Conservation (phyloP, 208 protist genomes). For the Wallacemonas sp. region DNA sequence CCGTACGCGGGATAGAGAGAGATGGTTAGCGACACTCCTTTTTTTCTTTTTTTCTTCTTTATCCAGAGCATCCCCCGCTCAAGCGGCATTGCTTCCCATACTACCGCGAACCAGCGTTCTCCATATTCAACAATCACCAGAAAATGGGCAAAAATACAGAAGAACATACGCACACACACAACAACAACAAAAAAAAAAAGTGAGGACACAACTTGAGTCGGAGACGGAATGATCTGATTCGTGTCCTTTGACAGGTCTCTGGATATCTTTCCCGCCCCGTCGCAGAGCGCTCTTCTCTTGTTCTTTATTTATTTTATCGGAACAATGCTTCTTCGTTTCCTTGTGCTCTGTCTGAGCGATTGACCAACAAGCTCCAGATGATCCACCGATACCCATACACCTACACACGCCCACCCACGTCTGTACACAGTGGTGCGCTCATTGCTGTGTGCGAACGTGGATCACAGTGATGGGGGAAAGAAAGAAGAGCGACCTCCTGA, state of each 20-base stretch:
- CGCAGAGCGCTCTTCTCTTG: slow-evolving; percentile 6
- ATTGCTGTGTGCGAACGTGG: too few relatives aligned
- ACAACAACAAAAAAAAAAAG: slow-evolving; percentile 7
- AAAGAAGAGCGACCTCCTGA: too few relatives aligned
- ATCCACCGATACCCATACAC: neutral
- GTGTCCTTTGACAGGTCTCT: too few relatives aligned
- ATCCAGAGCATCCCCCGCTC: neutral
- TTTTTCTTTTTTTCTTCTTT: slow-evolving; percentile 11
- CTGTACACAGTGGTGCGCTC: too few relatives aligned
- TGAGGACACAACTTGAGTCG: slow-evolving; percentile 9
- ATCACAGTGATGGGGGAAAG: too few relatives aligned
- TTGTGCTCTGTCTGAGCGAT: neutral
- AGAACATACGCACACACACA: slow-evolving; percentile 4
- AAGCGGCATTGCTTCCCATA: too few relatives aligned
- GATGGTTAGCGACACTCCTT: neutral
- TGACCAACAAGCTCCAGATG: neutral
- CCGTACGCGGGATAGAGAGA: neutral
- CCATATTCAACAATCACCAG: slow-evolving; percentile 3
- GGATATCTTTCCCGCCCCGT: neutral
- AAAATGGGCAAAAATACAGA: slow-evolving; percentile 9
- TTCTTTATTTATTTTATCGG: slow-evolving; percentile 10
- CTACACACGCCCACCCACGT: neutral
- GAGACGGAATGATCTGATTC: neutral
- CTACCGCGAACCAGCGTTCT: too few relatives aligned
- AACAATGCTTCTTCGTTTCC: slow-evolving; percentile 5